Evolutionary conservation across 78 protist genomes (phyloP).

Genomic region (Monocercomonoides exilis): DNA sequence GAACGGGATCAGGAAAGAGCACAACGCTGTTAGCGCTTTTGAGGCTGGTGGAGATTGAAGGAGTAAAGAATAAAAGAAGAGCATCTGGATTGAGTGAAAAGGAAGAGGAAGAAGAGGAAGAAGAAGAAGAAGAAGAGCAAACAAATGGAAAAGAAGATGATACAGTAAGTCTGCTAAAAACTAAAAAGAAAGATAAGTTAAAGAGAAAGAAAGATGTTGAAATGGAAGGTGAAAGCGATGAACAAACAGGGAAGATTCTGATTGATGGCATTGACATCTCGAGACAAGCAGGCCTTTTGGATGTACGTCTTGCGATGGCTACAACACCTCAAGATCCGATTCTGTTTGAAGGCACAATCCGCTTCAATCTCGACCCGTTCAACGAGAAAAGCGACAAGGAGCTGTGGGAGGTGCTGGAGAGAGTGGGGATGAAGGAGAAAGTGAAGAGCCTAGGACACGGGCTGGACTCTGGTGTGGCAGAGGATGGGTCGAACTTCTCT

Average conservation of each 20-base stretch:
- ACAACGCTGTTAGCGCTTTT: slow-evolving; percentile 1
- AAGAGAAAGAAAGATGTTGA: not conserved
- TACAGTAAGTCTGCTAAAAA: not conserved
- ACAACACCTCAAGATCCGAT: slow-evolving; percentile 27
- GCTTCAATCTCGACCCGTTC: slow-evolving; percentile 38
- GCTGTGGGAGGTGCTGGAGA: not conserved
- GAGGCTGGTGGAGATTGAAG: slow-evolving; percentile 23
- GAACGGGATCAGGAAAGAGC: no score
- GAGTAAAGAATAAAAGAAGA: not conserved
- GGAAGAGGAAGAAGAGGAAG: not conserved
- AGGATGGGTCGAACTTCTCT: not conserved
- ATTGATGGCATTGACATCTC: not conserved
- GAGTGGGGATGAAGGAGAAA: not conserved
- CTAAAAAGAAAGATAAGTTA: not conserved
- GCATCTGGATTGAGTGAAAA: no score
- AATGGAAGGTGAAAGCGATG: not conserved
- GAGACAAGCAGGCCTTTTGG: not conserved
- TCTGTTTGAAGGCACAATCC: slow-evolving; percentile 31
- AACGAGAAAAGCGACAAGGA: not conserved
- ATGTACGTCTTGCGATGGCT: not conserved
- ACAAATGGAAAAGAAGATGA: no score
- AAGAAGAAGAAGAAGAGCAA: not conserved
- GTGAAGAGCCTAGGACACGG: not conserved
- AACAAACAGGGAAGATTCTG: not conserved
- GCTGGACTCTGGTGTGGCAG: not conserved